Base-by-base conservation (phyloP, 176 grass and related monocot species). In the Puccinellia tenuiflora region DNA sequence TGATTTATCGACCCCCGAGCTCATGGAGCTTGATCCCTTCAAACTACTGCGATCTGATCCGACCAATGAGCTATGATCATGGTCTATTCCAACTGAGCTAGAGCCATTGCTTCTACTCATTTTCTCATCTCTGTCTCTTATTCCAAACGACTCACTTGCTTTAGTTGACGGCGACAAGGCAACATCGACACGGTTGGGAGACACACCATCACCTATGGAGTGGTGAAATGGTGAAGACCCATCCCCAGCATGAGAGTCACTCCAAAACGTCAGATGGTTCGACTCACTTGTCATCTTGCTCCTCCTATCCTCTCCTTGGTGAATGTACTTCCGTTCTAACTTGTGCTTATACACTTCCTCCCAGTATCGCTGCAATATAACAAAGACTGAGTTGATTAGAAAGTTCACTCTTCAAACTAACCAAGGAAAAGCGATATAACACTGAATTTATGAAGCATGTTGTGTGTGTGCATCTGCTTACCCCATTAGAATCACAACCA, bases 301-400 rank as follows among this genome's bases (percentile, higher is more conserved):
- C 48, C 77, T 91, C 8, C 33, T 87, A 85, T 94, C 90, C 30
- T 86, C 85, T 50, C 45, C 75, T 86, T 88, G 83, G 50, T 57
- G 43, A 87, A 83, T 35, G 81, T 88, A 85, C 70, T 88, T 86
- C 78, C 91, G 87, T 65, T 88, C 91, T 47, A 92, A 50, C 74
- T 99, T 96, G 80, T 96, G 90, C 60, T 90, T 94, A 54, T 91
- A 94, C 72, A 96, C 91, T 20, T 88, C 89, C 66, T 94, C 97
- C 97, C 97, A 96, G 64, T 88, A 94, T 48, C 84, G 89, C 97
- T 99, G 92, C 54, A 78, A 81, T 63, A 74, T 59, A 71, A 85
- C 16, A 55, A 52, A 61, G 38, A 57, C 4, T 28, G 25, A 75
- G 37, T 64, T 77, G 47, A 34, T 90, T 40, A 90, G 79, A 73